Base-by-base conservation (phyloP, 331 rosid genomes). In the Erythrophleum ivorense region DNA sequence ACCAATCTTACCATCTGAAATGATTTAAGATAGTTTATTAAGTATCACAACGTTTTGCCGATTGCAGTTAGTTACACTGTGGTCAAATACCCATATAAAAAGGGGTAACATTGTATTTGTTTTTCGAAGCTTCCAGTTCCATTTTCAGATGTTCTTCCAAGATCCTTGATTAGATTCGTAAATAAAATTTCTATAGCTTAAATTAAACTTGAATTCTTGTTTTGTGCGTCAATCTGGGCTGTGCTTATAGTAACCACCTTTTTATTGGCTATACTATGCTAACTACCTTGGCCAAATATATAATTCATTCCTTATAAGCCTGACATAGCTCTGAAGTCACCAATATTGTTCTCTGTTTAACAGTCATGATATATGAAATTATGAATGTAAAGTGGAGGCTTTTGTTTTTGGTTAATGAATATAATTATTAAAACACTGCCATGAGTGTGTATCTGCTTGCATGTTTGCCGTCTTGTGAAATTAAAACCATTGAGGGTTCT, bases 401-500 rank as follows among this genome's bases (percentile, higher is more conserved):
- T 63, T 80, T 55, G 36, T 19, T 55, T 41, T 71, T 24, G 64
- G 34, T 18, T 13, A 10, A 48, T 55, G 59, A 75, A 24, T 75
- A 33, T 78, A 76, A 73, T 29, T 33, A 49, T 41, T 45, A 65
- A 79, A 78, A 29, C 41, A n/a, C 40, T 38, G 14, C 48, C 41
- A 72, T 49, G 31, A 49, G 3, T 21, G 50, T 77, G 77, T 72
- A 13, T 69, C 82, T 65, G 66, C 53, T n/a, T 66, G 71, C 45
- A 21, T 78, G 15, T 53, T 14, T 40, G 79, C 48, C 64, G 12
- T 67, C 57, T 76, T 50, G 62, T 80, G 13, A 77, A 71, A 58
- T 63, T 45, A 57, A 68, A 21, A 34, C 55, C 46, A 34, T 29
- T 81, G 59, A 78, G 34, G 59, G 41, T 34, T 81, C 77, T 78